phyloP scores from a whole-genome alignment of 108 stramenopile species.

The Tribonema minus region DNA sequence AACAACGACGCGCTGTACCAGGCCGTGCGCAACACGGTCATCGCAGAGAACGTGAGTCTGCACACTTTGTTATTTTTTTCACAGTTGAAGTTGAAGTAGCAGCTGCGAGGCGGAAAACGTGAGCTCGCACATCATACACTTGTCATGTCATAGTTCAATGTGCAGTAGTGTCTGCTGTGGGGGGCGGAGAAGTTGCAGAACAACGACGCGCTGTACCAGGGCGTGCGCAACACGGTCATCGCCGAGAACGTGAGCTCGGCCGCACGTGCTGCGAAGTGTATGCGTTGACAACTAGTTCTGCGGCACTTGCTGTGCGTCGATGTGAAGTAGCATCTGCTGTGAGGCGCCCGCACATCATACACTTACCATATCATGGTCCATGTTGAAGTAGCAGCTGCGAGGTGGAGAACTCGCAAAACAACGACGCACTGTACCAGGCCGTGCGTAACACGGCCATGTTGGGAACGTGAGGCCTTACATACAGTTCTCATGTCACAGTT shows the following conservation, averaged over 20 bases:
- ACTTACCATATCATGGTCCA: slow-evolving; percentile 91
- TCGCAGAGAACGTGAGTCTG: neutral
- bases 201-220: slow-evolving; percentile 64
- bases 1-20: slow-evolving; percentile 68
- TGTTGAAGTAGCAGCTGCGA: slow-evolving; percentile 80
- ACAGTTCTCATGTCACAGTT: slow-evolving; percentile 91
- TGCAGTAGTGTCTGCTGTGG: too few species aligned
- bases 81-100: slow-evolving; percentile 1
- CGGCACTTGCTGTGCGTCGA: too few species aligned
- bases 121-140: too few species aligned
- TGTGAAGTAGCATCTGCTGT: too few species aligned
- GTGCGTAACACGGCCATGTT: slow-evolving; percentile 24
- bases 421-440: slow-evolving; percentile 65
- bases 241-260: neutral
- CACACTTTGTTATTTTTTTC: neutral
- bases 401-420: slow-evolving; percentile 69
- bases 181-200: too few species aligned
- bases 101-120: too few species aligned
- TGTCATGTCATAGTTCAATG: too few species aligned
- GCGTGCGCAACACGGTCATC: slow-evolving; percentile 71
- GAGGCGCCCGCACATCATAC: too few species aligned
- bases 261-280: too few species aligned
- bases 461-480: too few species aligned
- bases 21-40: slow-evolving; percentile 27
- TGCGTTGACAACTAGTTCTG: too few species aligned